Percentiles rank a stretch among this genome's conserved stretches.
Evolutionary conservation across 208 protist genomes (phyloP).

Genomic region (Trypanosoma caninum): DNA sequence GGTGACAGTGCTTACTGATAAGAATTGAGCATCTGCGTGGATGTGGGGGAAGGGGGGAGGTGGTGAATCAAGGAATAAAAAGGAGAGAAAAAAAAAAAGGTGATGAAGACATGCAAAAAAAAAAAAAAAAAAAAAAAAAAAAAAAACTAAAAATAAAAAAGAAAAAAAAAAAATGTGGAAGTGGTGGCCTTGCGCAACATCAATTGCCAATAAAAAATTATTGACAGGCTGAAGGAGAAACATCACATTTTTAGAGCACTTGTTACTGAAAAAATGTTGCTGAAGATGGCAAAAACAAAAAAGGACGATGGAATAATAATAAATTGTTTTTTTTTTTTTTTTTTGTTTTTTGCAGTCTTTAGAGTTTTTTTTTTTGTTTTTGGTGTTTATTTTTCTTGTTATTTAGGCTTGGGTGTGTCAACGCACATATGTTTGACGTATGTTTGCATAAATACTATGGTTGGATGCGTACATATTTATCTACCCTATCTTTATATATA

Average conservation of each 20-base stretch:
- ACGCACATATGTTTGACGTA: too few relatives aligned
- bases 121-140: background rate
- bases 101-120: background rate
- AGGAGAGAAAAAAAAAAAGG: background rate
- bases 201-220: background rate
- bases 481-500: too few relatives aligned
- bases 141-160: constrained; percentile 2
- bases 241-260: too few relatives aligned
- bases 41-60: background rate
- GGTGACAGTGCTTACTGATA: too few relatives aligned
- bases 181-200: background rate
- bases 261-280: too few relatives aligned
- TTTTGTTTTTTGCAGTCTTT: constrained; percentile 1
- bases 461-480: too few relatives aligned
- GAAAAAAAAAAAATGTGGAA: background rate
- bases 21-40: too few relatives aligned
- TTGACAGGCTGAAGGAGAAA: background rate
- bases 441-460: too few relatives aligned
- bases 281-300: too few relatives aligned
- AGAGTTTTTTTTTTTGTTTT: background rate
- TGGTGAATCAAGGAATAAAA: background rate
- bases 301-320: too few relatives aligned
- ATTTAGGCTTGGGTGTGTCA: too few relatives aligned
- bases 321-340: constrained; percentile 10
- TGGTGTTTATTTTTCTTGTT: background rate